Conservation (phyloP, 164 flowering plant species). For the Umbellularia californica region DNA sequence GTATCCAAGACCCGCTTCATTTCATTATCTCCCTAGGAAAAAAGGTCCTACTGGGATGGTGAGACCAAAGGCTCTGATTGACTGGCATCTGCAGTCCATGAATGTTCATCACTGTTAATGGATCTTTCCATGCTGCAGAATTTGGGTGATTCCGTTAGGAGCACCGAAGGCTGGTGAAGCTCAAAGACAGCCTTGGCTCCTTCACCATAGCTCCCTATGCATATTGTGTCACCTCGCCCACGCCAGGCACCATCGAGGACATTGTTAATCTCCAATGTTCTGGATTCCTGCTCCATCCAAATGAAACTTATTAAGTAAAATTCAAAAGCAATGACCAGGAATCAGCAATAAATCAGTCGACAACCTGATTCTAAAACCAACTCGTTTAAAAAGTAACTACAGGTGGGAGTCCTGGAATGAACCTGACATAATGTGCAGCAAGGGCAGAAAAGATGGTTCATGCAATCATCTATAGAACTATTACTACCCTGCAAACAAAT, state of each 20-base stretch:
- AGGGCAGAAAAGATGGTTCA: conserved; percentile 73
- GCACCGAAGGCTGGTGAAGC: conserved; percentile 44
- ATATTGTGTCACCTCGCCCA: conserved; percentile 90
- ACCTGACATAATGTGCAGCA: conserved; percentile 81
- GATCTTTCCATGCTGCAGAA: conserved; percentile 28
- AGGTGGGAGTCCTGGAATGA: not conserved
- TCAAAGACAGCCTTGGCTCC: conserved; percentile 44
- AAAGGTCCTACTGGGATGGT: not conserved
- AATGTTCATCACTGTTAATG: conserved; percentile 11
- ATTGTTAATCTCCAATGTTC: conserved; percentile 93
- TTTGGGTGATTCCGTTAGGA: conserved; percentile 38
- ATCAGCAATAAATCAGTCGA: not conserved
- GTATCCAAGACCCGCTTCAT: not conserved
- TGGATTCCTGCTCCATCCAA: conserved; percentile 55
- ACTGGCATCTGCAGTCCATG: conserved; percentile 19
- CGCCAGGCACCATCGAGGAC: conserved; percentile 90
- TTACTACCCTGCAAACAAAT: conserved; percentile 57
- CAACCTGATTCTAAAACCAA: not conserved
- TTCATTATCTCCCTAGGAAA: not conserved
- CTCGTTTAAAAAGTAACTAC: not conserved
- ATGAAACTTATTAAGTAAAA: not conserved
- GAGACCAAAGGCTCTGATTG: conserved; percentile 29
- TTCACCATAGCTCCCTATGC: conserved; percentile 55
- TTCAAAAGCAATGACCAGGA: not conserved
- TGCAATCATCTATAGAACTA: conserved; percentile 66